A percentile compares a stretch with the other conserved stretches of the same genome.
Conservation (phyloP, 495 filamentous ascomycete genomes). For the Annulohypoxylon moriforme region DNA sequence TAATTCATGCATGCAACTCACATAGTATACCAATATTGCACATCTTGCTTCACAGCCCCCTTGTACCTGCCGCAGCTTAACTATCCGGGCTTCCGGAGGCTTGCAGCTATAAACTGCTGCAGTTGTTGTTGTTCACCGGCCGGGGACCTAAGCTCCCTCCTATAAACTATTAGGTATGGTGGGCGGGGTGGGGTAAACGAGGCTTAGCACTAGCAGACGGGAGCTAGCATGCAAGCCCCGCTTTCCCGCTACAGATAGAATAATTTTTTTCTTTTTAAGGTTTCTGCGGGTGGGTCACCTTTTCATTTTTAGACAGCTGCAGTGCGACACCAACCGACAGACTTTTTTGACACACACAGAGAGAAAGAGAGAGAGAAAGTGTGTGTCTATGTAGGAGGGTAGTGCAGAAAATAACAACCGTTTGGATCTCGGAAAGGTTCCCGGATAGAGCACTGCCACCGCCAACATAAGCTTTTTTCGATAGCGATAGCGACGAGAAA, state of each 20-base stretch:
- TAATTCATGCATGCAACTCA: neutral
- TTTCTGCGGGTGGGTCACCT: neutral
- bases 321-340: slow-evolving; percentile 18
- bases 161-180: too few species aligned
- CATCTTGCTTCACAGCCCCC: neutral
- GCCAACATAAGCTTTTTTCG: neutral
- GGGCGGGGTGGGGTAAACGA: neutral
- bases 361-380: neutral
- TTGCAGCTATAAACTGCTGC: too few species aligned
- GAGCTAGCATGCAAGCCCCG: slow-evolving; percentile 11
- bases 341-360: neutral
- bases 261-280: slow-evolving; percentile 18
- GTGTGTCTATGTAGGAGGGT: neutral
- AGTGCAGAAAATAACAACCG: neutral
- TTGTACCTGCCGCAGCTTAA: slow-evolving; percentile 6
- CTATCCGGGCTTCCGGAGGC: neutral
- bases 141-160: neutral
- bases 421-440: slow-evolving; percentile 8
- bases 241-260: slow-evolving; percentile 11
- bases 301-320: slow-evolving; percentile 10
- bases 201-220: slow-evolving; percentile 23
- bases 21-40: neutral
- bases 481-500: neutral
- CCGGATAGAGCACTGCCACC: slow-evolving; percentile 28
- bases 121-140: neutral